Evolutionary conservation across 805 yeast genomes (phyloP), one percentile per base, ranked within the genome.

Genomic region (Ogataea zsoltii): DNA sequence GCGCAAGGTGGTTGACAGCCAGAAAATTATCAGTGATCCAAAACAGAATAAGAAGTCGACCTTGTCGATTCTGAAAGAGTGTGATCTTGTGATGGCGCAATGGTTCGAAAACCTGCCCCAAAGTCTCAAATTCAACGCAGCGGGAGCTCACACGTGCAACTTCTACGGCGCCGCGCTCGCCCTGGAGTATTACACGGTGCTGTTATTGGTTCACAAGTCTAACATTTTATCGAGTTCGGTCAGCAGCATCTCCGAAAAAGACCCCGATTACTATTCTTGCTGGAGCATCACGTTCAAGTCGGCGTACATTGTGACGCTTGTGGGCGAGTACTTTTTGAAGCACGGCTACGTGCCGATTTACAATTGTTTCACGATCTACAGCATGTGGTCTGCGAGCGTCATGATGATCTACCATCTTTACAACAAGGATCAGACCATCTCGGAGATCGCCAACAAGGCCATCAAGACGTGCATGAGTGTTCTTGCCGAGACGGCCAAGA

Each of bases 231-330:
- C 74, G 46, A 70, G 44, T n/a, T 33, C 51, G 12, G 31, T 10
- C 9, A 13, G 18, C 11, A 29, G 18, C 10, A 17, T 32, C 19
- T n/a, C 72, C 1, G 64, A 65, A 43, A 73, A 74, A 13, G 67
- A 63, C 51, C 66, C 71, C 64, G 63, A 70, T 60, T 38, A 40
- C 43, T 80, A 79, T 59, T 86, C 88, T 2, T 80, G 87, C 10
- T 82, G 88, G 85, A 86, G 90, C 13, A 83, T 86, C 47, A 85
- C 89, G 3, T 85, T 85, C 69, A 88, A 85, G 61, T 85, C 91
- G 1, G 89, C 94, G 1, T 79, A 87, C 56, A 81, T 84, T 80
- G 80, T 86, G 50, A 76, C 86, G 4, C 71, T 77, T 34, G 81
- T 87, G 44, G 73, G 80, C 23, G 80, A 81, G 39, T 80, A 77